A percentile compares a stretch with the other conserved stretches of the same genome.
Conservation (phyloP, 305 asterid genomes). For the Rubia peregrina region DNA sequence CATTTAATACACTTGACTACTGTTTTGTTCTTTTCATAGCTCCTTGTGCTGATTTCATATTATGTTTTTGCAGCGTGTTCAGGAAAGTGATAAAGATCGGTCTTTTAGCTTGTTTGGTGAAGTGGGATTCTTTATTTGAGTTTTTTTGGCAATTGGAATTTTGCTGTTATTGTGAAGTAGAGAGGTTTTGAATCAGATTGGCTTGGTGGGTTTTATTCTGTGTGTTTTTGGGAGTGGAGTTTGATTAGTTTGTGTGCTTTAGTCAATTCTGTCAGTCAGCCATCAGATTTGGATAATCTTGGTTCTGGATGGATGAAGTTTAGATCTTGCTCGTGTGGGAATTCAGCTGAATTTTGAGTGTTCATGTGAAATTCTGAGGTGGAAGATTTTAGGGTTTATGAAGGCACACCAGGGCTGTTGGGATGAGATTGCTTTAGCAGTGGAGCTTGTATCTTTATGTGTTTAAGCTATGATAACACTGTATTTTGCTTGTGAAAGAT, state of each 20-base stretch:
- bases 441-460: constrained; percentile 19
- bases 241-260: constrained; percentile 8
- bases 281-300: constrained; percentile 7
- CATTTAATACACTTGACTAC: constrained; percentile 16
- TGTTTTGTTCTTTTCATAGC: not conserved
- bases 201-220: not conserved
- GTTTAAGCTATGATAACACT: constrained; percentile 29
- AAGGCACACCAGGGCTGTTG: constrained; percentile 14
- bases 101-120: not conserved
- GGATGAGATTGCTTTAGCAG: constrained; percentile 19
- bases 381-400: constrained; percentile 4
- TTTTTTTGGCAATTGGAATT: constrained; percentile 14
- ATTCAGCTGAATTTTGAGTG: not conserved
- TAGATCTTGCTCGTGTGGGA: constrained; percentile 3
- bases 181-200: not conserved
- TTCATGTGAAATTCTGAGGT: constrained; percentile 10
- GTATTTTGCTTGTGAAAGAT: constrained; percentile 20
- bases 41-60: not conserved
- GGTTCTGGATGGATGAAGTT: constrained; percentile 7
- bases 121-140: constrained; percentile 15
- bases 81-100: not conserved
- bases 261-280: constrained; percentile 12
- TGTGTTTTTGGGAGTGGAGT: constrained; percentile 5
- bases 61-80: not conserved
- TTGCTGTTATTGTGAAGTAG: not conserved